Evolutionary conservation across 257 asterid genomes (phyloP).

Genomic region (Avicennia marina): DNA sequence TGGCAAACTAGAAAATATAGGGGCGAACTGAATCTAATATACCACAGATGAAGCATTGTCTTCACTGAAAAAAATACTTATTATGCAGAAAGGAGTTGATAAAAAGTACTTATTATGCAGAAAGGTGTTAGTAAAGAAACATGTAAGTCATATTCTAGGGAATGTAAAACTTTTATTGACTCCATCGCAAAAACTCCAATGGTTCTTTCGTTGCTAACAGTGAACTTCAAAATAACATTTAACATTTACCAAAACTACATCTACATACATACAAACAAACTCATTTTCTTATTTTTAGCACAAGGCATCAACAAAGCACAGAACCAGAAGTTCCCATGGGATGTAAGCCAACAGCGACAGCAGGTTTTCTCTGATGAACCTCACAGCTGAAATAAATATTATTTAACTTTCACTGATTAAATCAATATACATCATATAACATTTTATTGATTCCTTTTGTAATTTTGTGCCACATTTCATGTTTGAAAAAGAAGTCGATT

Average conservation of each 20-base stretch:
- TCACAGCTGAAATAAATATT: too few species aligned
- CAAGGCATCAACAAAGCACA: neutral
- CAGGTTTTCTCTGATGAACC: neutral
- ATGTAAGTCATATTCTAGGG: too few species aligned
- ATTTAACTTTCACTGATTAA: neutral
- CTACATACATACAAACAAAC: neutral
- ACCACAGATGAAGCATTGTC: too few species aligned
- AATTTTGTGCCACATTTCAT: neutral
- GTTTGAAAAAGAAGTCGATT: neutral
- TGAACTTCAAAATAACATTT: neutral
- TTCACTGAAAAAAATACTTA: too few species aligned
- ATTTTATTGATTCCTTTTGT: neutral
- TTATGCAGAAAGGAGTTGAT: too few species aligned
- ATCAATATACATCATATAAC: neutral
- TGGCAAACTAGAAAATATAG: too few species aligned
- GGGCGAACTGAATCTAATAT: too few species aligned
- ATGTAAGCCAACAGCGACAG: neutral
- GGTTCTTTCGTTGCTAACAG: neutral
- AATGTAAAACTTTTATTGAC: too few species aligned
- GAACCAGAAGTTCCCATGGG: neutral
- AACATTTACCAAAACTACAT: neutral
- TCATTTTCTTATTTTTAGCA: neutral
- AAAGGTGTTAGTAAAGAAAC: too few species aligned
- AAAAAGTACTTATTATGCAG: too few species aligned
- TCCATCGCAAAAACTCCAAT: neutral